Conservation (phyloP, 768 basidiomycete species). For the Hortiboletus flavorubellus region DNA sequence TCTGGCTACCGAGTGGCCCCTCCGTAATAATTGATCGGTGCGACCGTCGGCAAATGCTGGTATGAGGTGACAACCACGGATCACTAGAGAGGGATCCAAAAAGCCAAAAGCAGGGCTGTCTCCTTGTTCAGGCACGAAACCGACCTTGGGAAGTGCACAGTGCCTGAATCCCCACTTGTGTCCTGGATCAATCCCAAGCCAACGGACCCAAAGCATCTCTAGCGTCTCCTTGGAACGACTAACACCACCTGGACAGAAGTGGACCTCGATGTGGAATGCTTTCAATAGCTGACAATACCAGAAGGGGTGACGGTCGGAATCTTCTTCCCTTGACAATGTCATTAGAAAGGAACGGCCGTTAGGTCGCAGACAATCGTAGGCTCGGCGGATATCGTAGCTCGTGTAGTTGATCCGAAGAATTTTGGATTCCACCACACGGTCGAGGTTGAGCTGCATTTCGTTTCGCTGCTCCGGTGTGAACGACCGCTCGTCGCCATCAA, state of each 20-base stretch:
- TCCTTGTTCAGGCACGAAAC: background rate
- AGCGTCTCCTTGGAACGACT: background rate
- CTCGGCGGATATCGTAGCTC: background rate
- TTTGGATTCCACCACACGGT: constrained; percentile 1
- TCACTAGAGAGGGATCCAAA: background rate
- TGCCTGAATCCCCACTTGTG: background rate
- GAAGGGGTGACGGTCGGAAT: background rate
- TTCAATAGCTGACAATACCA: constrained; percentile 2
- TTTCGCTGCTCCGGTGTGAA: background rate
- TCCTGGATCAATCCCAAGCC: background rate
- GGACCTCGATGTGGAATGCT: background rate
- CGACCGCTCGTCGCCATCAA: background rate
- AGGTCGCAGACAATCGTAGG: background rate
- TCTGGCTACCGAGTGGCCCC: background rate
- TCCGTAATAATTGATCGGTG: background rate
- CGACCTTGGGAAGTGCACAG: background rate
- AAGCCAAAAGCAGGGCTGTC: background rate
- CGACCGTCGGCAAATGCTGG: background rate
- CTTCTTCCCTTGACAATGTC: background rate
- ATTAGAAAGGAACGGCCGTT: background rate
- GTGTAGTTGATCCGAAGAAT: constrained; percentile 1
- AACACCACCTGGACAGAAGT: background rate
- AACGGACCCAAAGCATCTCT: constrained; percentile 2
- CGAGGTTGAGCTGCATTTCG: background rate
- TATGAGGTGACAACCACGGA: background rate